phyloP scores from a whole-genome alignment of 2,329 filamentous ascomycete species.

The Penicillium sp. region DNA sequence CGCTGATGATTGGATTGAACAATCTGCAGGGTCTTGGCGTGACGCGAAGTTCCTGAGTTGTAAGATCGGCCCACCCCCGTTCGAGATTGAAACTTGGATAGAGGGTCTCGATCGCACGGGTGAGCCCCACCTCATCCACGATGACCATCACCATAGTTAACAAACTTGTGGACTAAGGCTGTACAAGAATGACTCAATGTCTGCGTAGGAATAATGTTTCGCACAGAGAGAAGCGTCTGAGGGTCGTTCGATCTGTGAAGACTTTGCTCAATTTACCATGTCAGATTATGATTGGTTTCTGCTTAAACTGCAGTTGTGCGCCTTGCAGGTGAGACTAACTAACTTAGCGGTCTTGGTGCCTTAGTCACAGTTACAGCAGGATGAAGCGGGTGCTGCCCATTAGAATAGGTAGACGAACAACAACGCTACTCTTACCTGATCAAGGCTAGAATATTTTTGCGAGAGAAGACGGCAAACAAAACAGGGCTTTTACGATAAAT shows the following conservation, averaged over 20 bases:
- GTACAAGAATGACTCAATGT: too few species aligned
- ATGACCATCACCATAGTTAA: not conserved
- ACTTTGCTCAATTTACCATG: not conserved
- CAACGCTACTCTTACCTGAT: not conserved
- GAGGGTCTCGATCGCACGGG: slow-evolving; percentile 14
- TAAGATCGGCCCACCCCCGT: not conserved
- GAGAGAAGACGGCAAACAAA: not conserved
- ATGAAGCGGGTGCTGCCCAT: not conserved
- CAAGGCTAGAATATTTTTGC: not conserved
- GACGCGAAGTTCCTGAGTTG: not conserved
- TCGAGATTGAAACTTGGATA: not conserved
- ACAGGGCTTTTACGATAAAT: not conserved
- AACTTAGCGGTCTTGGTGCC: not conserved
- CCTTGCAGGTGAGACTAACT: not conserved
- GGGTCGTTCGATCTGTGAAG: not conserved
- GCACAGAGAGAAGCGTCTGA: not conserved
- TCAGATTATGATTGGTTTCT: not conserved
- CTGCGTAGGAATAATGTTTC: not conserved
- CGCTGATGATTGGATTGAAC: not conserved
- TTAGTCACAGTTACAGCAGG: not conserved
- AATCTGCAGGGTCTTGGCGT: not conserved
- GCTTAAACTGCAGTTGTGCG: not conserved
- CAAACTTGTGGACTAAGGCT: too few species aligned
- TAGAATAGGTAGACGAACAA: not conserved
- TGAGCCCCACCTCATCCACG: not conserved